Evolutionary conservation across 2,329 filamentous ascomycete species (phyloP).

Genomic region (Capronia epimyces): DNA sequence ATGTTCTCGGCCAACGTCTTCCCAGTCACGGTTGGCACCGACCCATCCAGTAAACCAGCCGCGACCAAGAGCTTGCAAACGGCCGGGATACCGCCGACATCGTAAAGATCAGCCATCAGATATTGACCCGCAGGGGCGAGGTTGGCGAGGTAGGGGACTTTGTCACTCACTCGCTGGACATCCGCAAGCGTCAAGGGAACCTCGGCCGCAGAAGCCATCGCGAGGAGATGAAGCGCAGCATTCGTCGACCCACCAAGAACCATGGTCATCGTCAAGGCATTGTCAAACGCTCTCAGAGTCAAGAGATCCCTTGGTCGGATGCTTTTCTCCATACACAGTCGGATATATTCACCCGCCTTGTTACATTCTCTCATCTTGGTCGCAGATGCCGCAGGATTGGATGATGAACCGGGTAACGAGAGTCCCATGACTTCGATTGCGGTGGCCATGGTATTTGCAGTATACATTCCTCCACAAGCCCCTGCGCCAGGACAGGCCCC

Average conservation of each 20-base stretch:
- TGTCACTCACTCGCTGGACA: slow-evolving; percentile 72
- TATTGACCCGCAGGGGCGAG: slow-evolving; percentile 78
- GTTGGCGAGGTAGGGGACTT: slow-evolving; percentile 80
- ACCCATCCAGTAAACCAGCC: slow-evolving; percentile 67
- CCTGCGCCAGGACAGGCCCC: slow-evolving; percentile 73
- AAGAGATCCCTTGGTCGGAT: slow-evolving; percentile 76
- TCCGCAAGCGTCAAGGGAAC: slow-evolving; percentile 75
- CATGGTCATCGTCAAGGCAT: slow-evolving; percentile 86
- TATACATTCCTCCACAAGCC: slow-evolving; percentile 85
- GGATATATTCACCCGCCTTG: slow-evolving; percentile 72
- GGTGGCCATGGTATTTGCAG: slow-evolving; percentile 88
- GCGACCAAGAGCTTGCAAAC: slow-evolving; percentile 82
- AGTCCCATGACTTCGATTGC: slow-evolving; percentile 86
- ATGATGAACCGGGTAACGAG: slow-evolving; percentile 74
- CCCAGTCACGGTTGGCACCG: slow-evolving; percentile 75
- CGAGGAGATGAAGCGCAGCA: slow-evolving; percentile 79
- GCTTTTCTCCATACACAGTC: slow-evolving; percentile 71
- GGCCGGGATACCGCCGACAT: slow-evolving; percentile 76
- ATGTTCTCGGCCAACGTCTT: slow-evolving; percentile 79
- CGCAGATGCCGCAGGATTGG: slow-evolving; percentile 71
- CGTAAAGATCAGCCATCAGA: slow-evolving; percentile 82
- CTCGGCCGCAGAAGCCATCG: slow-evolving; percentile 81
- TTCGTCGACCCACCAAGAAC: slow-evolving; percentile 87
- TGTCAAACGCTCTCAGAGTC: slow-evolving; percentile 76
- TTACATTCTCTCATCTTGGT: slow-evolving; percentile 83